A percentile compares a stretch with the other conserved stretches of the same genome.
These are phyloP conservation scores for Cercospora zeina DNA, from an alignment of 2,329 filamentous ascomycete species.

Conservation along the genomic window DNA sequence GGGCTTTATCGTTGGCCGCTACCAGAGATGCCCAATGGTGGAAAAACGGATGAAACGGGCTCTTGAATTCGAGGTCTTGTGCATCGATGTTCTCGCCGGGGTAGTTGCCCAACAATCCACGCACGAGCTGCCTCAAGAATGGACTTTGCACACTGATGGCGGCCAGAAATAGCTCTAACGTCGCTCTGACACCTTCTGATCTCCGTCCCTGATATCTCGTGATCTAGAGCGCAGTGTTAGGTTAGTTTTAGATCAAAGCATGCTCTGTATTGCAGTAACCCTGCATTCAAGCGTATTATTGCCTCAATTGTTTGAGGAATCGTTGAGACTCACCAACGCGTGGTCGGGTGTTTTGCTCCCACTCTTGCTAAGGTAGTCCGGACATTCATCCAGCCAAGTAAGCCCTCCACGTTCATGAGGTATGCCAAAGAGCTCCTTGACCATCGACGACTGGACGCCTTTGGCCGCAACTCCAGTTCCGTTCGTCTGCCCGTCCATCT, in stretches of 20 bases:
- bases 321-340: slow-evolving; percentile 14
- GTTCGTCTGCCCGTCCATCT: neutral
- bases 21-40: slow-evolving; percentile 22
- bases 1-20: slow-evolving; percentile 15
- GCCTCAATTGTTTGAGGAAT: neutral
- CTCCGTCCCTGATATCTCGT: slow-evolving; percentile 20
- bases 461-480: neutral
- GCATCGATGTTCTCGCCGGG: slow-evolving; percentile 25
- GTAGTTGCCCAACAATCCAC: slow-evolving; percentile 21
- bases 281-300: neutral
- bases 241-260: neutral
- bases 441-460: slow-evolving; percentile 1
- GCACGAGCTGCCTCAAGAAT: slow-evolving; percentile 20
- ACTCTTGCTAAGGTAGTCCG: slow-evolving; percentile 17
- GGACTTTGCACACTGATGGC: slow-evolving; percentile 25
- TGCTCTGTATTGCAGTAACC: neutral
- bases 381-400: slow-evolving; percentile 21
- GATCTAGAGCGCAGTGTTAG: neutral
- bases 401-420: slow-evolving; percentile 25
- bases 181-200: slow-evolving; percentile 16
- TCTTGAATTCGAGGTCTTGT: slow-evolving; percentile 22
- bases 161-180: slow-evolving; percentile 12
- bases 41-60: slow-evolving; percentile 24
- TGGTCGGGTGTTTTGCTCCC: slow-evolving; percentile 13
- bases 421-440: slow-evolving; percentile 24